These are phyloP conservation scores for Aquilaria sinensis DNA, from an alignment of 345 rosid species.

Conservation along the genomic window DNA sequence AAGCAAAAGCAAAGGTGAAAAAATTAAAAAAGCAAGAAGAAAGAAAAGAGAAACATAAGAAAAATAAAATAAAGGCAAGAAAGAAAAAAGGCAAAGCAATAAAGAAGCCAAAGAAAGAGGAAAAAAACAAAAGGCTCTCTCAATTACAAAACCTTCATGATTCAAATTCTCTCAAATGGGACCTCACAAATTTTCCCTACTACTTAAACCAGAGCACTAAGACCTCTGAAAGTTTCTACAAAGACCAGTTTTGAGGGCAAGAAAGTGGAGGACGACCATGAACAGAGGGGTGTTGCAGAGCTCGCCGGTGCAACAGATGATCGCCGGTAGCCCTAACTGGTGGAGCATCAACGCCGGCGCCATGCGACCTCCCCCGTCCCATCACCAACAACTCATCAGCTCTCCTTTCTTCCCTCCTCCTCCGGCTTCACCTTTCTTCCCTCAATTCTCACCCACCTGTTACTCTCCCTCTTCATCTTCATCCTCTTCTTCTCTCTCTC, in stretches of 20 bases:
- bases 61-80: constrained; percentile 18
- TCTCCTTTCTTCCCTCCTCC: constrained; percentile 30
- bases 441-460: constrained; percentile 34
- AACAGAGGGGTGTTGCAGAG: constrained; percentile 67
- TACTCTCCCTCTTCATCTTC: constrained; percentile 39
- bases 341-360: constrained; percentile 59
- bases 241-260: constrained; percentile 34
- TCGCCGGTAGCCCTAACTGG: constrained; percentile 85
- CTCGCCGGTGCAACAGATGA: constrained; percentile 77
- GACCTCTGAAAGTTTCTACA: constrained; percentile 48
- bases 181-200: constrained; percentile 11
- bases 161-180: constrained; percentile 35
- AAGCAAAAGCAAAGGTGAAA: constrained; percentile 71
- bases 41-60: constrained; percentile 36
- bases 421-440: constrained; percentile 24
- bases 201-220: constrained; percentile 36
- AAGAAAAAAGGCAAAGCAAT: constrained; percentile 20
- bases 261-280: constrained; percentile 28
- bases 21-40: constrained; percentile 28
- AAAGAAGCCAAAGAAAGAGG: constrained; percentile 26
- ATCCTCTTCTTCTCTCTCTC: constrained; percentile 42
- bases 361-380: constrained; percentile 50
- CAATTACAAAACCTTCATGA: constrained; percentile 32
- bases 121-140: constrained; percentile 34
- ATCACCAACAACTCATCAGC: constrained; percentile 31